phyloP scores from a whole-genome alignment of 2,329 filamentous ascomycete species.

The Trichoderma sp. region DNA sequence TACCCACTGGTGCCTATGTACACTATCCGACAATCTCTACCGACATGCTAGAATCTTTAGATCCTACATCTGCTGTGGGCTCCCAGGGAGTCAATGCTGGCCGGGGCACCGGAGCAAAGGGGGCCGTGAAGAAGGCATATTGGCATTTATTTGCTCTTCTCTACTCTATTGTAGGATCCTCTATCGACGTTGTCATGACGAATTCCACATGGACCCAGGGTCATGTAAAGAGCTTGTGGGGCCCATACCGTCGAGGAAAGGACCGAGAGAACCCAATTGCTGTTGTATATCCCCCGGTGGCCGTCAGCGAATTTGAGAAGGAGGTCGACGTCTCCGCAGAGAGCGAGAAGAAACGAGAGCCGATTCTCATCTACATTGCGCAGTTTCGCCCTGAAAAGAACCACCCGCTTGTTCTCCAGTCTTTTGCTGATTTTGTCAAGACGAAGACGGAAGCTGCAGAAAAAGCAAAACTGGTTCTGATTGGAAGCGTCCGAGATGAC shows the following conservation, averaged over 20 bases:
- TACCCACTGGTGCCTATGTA: constrained; percentile 90
- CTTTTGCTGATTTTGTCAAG: constrained; percentile 76
- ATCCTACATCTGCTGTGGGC: constrained; percentile 58
- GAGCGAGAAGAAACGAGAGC: constrained; percentile 68
- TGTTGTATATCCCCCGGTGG: constrained; percentile 88
- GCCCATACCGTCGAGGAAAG: constrained; percentile 49
- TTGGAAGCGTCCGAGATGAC: constrained; percentile 89
- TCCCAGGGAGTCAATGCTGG: constrained; percentile 78
- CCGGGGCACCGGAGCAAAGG: constrained; percentile 69
- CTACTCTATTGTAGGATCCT: constrained; percentile 79
- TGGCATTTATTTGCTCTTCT: constrained; percentile 81
- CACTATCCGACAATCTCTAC: constrained; percentile 98
- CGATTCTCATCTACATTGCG: constrained; percentile 84
- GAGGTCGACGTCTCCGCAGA: constrained; percentile 68
- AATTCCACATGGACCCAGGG: constrained; percentile 93
- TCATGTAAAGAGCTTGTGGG: constrained; percentile 82
- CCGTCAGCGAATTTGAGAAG: constrained; percentile 77
- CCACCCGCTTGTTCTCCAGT: constrained; percentile 78
- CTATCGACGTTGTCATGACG: constrained; percentile 93
- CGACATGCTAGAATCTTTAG: constrained; percentile 87
- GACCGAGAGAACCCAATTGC: constrained; percentile 56
- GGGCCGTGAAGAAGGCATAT: constrained; percentile 72
- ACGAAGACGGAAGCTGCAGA: constrained; percentile 48
- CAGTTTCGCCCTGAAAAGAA: constrained; percentile 98
- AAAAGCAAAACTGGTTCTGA: constrained; percentile 70